Conservation (phyloP, 108 stramenopile species). For the Parietichytrium sp. region DNA sequence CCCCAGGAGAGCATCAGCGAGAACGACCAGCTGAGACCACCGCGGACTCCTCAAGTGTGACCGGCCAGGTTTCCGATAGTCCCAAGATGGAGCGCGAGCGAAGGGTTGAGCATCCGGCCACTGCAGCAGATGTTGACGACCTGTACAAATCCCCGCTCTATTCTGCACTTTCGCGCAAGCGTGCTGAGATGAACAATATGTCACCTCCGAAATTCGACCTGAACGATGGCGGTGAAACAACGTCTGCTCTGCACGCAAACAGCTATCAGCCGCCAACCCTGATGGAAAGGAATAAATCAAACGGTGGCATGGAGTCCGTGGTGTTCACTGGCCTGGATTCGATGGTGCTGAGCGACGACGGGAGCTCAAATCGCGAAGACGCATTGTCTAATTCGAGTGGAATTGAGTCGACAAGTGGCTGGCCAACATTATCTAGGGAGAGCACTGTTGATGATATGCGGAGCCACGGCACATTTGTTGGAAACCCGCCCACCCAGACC, state of each 20-base stretch:
- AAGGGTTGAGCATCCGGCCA: neutral
- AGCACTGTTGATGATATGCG: neutral
- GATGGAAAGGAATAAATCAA: neutral
- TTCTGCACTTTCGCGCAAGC: neutral
- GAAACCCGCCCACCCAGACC: too few relatives aligned
- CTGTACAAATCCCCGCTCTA: constrained; percentile 17
- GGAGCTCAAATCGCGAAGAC: neutral
- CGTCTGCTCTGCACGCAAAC: neutral
- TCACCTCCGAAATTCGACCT: neutral
- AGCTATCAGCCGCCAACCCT: neutral
- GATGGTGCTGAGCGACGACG: constrained; percentile 26
- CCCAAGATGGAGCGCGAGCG: too few relatives aligned
- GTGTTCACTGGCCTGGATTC: neutral
- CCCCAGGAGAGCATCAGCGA: too few relatives aligned
- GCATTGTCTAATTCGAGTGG: too few relatives aligned
- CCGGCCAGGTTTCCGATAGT: too few relatives aligned
- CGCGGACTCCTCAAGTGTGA: too few relatives aligned
- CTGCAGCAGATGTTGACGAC: neutral
- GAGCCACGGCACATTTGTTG: neutral
- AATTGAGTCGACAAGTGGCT: neutral
- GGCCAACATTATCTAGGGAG: neutral
- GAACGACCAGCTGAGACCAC: too few relatives aligned
- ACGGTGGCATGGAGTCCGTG: neutral
- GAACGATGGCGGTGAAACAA: neutral
- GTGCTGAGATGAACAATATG: neutral